Percentiles rank a stretch among this genome's conserved stretches.
Evolutionary conservation across 169 alveolate genomes (phyloP).

Genomic region (Plasmodium cynomolgi): DNA sequence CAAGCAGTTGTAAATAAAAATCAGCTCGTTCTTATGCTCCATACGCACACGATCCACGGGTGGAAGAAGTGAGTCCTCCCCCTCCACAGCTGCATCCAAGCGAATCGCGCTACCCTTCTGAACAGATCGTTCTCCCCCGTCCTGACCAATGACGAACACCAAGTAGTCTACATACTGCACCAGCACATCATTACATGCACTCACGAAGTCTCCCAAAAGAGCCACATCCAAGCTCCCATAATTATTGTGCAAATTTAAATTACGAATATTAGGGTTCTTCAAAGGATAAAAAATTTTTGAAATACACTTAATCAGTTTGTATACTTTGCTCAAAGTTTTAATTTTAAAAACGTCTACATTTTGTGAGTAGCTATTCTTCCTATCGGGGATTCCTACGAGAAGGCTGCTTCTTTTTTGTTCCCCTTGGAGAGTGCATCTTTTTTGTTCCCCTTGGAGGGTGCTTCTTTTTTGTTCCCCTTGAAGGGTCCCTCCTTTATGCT

Average conservation of each 20-base stretch:
- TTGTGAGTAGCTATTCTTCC: not conserved
- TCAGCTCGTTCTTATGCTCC: constrained; percentile 31
- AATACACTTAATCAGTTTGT: constrained; percentile 61
- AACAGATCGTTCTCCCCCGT: not conserved
- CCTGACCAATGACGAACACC: not conserved
- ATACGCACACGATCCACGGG: not conserved
- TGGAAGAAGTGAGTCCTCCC: not conserved
- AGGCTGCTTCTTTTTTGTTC: too few species aligned
- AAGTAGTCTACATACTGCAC: constrained; percentile 47
- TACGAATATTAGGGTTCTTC: constrained; percentile 16
- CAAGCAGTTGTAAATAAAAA: constrained; percentile 53
- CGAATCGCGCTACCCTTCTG: not conserved
- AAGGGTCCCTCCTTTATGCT: not conserved
- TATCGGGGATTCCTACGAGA: not conserved
- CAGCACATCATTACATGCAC: constrained; percentile 29
- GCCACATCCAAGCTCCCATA: constrained; percentile 6
- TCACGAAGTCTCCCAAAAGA: constrained; percentile 17
- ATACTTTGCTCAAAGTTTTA: constrained; percentile 38
- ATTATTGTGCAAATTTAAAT: constrained; percentile 36
- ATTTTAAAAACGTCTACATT: constrained; percentile 27
- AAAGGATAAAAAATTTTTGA: constrained; percentile 66
- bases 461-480: too few species aligned
- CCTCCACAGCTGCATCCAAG: not conserved
- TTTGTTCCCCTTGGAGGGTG: not conserved
- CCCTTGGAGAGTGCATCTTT: not conserved